Evolutionary conservation across 192 early-diverging fungal species (phyloP), one percentile per base, ranked within the genome.

Genomic region (Backusella tarrabulga): DNA sequence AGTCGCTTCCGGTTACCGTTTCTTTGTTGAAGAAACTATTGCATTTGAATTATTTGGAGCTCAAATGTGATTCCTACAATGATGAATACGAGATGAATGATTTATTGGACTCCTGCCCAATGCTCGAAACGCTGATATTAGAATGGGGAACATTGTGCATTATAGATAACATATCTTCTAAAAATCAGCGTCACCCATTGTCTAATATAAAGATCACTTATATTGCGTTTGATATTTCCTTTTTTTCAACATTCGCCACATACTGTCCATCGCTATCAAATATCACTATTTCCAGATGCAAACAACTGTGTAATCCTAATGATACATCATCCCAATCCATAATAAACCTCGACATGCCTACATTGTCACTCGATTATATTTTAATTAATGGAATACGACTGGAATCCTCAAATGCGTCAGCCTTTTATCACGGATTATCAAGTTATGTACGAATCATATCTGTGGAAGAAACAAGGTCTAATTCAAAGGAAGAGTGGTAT

Each of bases 51-150:
- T 36, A 70, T 26, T 38, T 70, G 14, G 35, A 70, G 21, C 21
- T 70, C 15, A 40, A 36, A 12, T 70, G 21, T 23, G 68, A 70
- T 70, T 70, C 68, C 11, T 70, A 70, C 12, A 36, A 70, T 38
- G 38, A 70, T 6, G 19, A 41, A 70, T 70, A 70, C 35, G n/a
- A 70, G 21, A 23, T 21, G 38, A 70, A 70, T 21, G 12, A 29
- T 23, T 12, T 70, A n/a, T 70, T 70, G 36, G 9, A 36, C 4
- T 40, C 68, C 1, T 70, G 68, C 6, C 36, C 68, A 41, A 6
- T 36, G 38, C 38, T 70, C n/a, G 34, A 35, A 41, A n/a, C 34
- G 36, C 26, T 70, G 12, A 12, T 36, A n/a, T n/a, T 70, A 70
- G 68, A 70, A 21, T 70, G 68, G 68, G 68, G 68, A 14, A 38